Base-by-base conservation (phyloP, 306 rosid genomes). In the Vigna nakashimae region DNA sequence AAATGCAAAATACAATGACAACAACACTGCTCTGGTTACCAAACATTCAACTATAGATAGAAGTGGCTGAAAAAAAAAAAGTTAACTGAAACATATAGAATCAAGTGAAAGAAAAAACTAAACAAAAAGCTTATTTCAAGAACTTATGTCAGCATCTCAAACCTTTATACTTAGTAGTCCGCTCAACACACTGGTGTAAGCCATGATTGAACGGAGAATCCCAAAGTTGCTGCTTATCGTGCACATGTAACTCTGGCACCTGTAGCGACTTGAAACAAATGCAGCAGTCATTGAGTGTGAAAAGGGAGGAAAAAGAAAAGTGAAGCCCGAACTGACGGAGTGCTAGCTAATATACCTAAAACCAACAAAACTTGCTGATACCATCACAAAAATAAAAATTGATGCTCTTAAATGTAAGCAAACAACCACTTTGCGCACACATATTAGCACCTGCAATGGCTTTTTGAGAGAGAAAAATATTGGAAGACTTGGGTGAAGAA, bases 131-230 rank as follows among this genome's bases (percentile, higher is more conserved):
- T 20, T 42, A 45, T 71, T 28, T 30, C 40, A 69, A 17, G 36
- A 49, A 52, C 2, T 76, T 24, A 62, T 45, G 74, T 67, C 49
- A 46, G 43, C 30, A 78, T 75, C 51, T 38, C 42, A 77, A 73
- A 93, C 98, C 98, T 91, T 78, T 88, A 83, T 88, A 91, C 79
- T 76, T 90, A 51, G 90, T 14, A 34, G 96, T 93, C 6, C 91
- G 96, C 87, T 86, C 89, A 82, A 89, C 81, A 80, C 98, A 93
- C 2, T 78, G 79, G 72, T 69, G 90, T 46, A 91, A 85, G 40
- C 84, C 92, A 74, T 70, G 64, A 83, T 89, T 87, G 77, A 82
- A 78, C 65, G 92, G 90, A 79, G 90, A 82, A 72, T 84, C 85
- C 97, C 97, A 91, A 49, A 90, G 96, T 65, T 86, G 71, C 18